Base-by-base conservation (phyloP, 2,329 filamentous ascomycete genomes). In the Venturia effusa region DNA sequence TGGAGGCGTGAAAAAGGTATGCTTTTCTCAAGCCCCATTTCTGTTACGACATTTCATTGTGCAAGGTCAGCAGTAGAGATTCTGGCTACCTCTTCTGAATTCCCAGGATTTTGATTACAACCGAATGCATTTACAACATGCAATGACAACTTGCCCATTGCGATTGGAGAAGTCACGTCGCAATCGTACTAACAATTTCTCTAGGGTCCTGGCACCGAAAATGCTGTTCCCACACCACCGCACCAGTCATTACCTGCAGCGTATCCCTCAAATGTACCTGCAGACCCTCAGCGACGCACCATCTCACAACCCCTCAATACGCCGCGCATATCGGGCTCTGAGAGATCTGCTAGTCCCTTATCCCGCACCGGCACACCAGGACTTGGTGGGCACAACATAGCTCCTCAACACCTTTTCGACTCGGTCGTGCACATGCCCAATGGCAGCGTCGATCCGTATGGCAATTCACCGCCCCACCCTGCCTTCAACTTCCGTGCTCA, bases 301-400 rank as follows among this genome's bases (percentile, higher is more conserved):
- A 57, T 19, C 2, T 57, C 51, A 32, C 51, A 74, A 72, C 78
- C 70, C 66, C 85, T 76, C 81, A 82, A 73, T 75, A 88, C 79
- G 17, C 63, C 45, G 78, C 85, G 72, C 83, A 82, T 24, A 89
- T 90, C 68, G 65, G 83, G 86, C 69, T 84, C 85, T 63, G 89
- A 93, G 73, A 87, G 87, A 68, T 87, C 86, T 61, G 85, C 90
- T 70, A 92, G 89, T 22, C 88, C 90, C 39, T 82, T 93, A 61
- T 92, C 90, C 61, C 88, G 90, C 70, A 91, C 86, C 65, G 86
- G 85, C 67, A 94, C 91, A 0, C 89, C 92, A 10, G 86, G 84
- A 68, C 83, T 92, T 74, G 88, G 88, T 55, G 65, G 67, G 27
- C 32, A 40, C n/a, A 86, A 86, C 72, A 86, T 87, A 70, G 86